Evolutionary conservation across 169 alveolate genomes (phyloP).

Genomic region (Cryptosporidium muris): DNA sequence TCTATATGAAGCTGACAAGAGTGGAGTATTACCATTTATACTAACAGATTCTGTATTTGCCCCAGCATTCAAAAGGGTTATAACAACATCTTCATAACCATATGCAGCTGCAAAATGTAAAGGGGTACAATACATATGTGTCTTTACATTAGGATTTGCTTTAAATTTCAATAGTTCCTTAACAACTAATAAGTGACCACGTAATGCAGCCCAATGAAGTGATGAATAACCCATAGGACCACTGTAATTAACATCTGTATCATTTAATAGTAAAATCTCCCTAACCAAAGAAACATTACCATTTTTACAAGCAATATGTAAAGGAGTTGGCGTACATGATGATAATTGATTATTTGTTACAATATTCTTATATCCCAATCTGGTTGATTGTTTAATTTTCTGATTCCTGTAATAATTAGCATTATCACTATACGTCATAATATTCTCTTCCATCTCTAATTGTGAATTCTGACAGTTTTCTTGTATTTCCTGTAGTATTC

Average conservation of each 20-base stretch:
- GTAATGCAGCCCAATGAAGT: slow-evolving; percentile 68
- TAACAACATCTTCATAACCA: slow-evolving; percentile 61
- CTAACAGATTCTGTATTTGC: slow-evolving; percentile 33
- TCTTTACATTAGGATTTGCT: slow-evolving; percentile 44
- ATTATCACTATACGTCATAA: too few species aligned
- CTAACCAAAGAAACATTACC: slow-evolving; percentile 39
- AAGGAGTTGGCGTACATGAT: too few species aligned
- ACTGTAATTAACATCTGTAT: slow-evolving; percentile 24
- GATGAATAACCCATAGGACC: slow-evolving; percentile 49
- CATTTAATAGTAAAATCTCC: slow-evolving; percentile 15
- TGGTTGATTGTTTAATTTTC: too few species aligned
- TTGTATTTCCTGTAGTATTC: slow-evolving; percentile 13
- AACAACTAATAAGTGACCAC: slow-evolving; percentile 32
- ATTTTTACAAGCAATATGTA: background rate
- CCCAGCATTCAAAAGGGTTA: slow-evolving; percentile 16
- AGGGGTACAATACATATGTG: slow-evolving; percentile 65
- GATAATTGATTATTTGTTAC: too few species aligned
- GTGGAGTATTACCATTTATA: slow-evolving; percentile 27
- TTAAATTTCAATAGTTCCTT: slow-evolving; percentile 21
- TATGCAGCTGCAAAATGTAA: slow-evolving; percentile 33
- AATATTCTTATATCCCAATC: too few species aligned
- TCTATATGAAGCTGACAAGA: slow-evolving; percentile 37
- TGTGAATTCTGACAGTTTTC: background rate
- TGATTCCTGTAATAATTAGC: too few species aligned
- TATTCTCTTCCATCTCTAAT: too few species aligned